Base-by-base conservation (phyloP, 805 yeast genomes). In the Metschnikowia koreensis region DNA sequence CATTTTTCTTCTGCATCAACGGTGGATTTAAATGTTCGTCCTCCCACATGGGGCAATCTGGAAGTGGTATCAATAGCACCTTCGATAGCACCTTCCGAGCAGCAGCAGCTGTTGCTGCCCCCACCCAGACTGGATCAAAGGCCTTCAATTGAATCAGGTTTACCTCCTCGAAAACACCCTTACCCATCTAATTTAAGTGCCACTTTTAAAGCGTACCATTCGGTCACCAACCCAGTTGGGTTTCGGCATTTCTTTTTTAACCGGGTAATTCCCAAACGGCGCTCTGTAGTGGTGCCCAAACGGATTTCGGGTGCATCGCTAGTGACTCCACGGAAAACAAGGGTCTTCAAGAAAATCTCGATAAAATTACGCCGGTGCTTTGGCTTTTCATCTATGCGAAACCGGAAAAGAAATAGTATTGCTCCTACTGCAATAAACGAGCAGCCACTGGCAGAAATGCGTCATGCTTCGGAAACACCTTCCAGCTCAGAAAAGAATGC, bases 141-240 rank as follows among this genome's bases (percentile, higher is more conserved):
- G 22, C 40, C 44, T 12, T 44, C 48, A 8, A 12, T 26, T 27
- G 42, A 16, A 22, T 36, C 48, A 22, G 22, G 22, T 6, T 40
- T 49, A 27, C 52, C 52, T 3, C 52, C 45, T 7, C 36, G 52
- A 11, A 44, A 28, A 28, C 52, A 49, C 38, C 52, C 52, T 8
- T 49, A 49, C 29, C 52, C 52, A 6, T 34, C 52, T 4, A 45
- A 29, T 26, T 17, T 49, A 10, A 37, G 41, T 13, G 16, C 43
- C 33, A 36, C 29, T 13, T 42, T 27, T 15, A 49, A 34, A 28
- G n/a, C 45, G 1, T 44, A 41, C 48, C 42, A 41, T 10, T 10
- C 41, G 2, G 52, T 27, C 10, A n/a, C 45, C 40, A 44, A 26
- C 16, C 48, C 48, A 5, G 17, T 27, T 22, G 41, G 52, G 3